A percentile compares a stretch with the other conserved stretches of the same genome.
Evolutionary conservation across 805 yeast genomes (phyloP).

Genomic region (Torulaspora maleeae): DNA sequence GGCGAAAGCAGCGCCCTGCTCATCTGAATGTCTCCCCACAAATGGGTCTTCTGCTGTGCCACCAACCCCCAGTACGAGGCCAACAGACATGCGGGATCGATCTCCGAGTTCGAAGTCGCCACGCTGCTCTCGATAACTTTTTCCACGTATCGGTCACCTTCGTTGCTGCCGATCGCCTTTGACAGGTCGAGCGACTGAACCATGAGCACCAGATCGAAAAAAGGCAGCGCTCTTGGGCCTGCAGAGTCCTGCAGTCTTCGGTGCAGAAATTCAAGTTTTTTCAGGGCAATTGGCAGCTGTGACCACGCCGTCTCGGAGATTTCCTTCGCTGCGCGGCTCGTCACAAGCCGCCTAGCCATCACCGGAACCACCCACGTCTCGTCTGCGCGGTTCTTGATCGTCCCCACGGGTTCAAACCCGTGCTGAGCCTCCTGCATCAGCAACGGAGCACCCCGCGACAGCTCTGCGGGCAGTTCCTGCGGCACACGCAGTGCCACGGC

Average conservation of each 20-base stretch:
- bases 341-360: slow-evolving; percentile 31
- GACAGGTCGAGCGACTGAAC: slow-evolving; percentile 35
- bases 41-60: slow-evolving; percentile 41
- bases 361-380: slow-evolving; percentile 34
- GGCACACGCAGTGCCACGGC: slow-evolving; percentile 46
- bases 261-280: slow-evolving; percentile 46
- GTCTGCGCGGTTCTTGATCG: slow-evolving; percentile 23
- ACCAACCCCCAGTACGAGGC: slow-evolving; percentile 48
- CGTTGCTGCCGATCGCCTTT: slow-evolving; percentile 9
- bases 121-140: slow-evolving; percentile 2
- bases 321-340: slow-evolving; percentile 34
- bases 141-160: slow-evolving; percentile 2
- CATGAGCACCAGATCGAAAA: slow-evolving; percentile 38
- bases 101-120: background rate
- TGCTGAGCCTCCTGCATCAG: slow-evolving; percentile 20
- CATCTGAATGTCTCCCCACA: slow-evolving; percentile 40
- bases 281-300: slow-evolving; percentile 37
- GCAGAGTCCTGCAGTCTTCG: slow-evolving; percentile 39
- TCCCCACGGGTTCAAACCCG: slow-evolving; percentile 34
- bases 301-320: slow-evolving; percentile 42
- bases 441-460: slow-evolving; percentile 5
- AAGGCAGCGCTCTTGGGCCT: slow-evolving; percentile 41
- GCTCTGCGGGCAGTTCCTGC: slow-evolving; percentile 7
- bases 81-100: slow-evolving; percentile 34
- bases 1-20: slow-evolving; percentile 38